These are phyloP conservation scores for Royoungia palumana DNA, from an alignment of 768 basidiomycete species.

Conservation along the genomic window DNA sequence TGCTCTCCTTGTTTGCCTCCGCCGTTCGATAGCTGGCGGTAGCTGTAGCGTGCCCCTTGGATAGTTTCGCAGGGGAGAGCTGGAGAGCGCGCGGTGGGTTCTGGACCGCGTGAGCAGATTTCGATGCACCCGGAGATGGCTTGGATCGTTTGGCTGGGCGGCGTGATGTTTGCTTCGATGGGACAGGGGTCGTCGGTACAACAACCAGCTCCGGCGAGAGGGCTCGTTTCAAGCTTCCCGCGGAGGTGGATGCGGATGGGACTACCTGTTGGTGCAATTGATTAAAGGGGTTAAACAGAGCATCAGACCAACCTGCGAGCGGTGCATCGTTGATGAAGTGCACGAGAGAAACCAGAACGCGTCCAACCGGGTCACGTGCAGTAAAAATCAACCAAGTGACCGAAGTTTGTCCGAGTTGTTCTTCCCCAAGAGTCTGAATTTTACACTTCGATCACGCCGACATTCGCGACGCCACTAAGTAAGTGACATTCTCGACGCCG, in stretches of 20 bases:
- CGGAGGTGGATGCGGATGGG: constrained; percentile 15
- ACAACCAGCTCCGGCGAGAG: constrained; percentile 17
- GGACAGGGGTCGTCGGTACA: neutral
- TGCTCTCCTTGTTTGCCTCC: neutral
- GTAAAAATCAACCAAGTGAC: constrained; percentile 16
- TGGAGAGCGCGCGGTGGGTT: neutral
- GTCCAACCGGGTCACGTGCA: constrained; percentile 27
- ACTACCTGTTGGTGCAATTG: constrained; percentile 5
- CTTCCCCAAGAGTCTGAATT: too few relatives aligned
- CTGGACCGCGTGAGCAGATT: constrained; percentile 10
- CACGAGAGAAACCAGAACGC: neutral
- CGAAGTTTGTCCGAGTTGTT: neutral
- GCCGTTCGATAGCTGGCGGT: neutral
- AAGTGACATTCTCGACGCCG: too few relatives aligned
- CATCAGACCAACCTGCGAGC: constrained; percentile 12
- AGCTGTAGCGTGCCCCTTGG: constrained; percentile 3
- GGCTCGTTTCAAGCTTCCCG: constrained; percentile 20
- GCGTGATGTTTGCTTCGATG: constrained; percentile 3
- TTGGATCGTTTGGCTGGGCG: constrained; percentile 20
- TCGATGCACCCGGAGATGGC: constrained; percentile 7
- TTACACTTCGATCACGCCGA: too few relatives aligned
- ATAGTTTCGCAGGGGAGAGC: constrained; percentile 7
- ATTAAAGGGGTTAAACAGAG: neutral
- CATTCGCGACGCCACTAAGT: too few relatives aligned
- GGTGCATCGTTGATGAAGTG: constrained; percentile 8